Conservation (phyloP, 768 basidiomycete genomes). For the Lepiota brunneoincarnata region DNA sequence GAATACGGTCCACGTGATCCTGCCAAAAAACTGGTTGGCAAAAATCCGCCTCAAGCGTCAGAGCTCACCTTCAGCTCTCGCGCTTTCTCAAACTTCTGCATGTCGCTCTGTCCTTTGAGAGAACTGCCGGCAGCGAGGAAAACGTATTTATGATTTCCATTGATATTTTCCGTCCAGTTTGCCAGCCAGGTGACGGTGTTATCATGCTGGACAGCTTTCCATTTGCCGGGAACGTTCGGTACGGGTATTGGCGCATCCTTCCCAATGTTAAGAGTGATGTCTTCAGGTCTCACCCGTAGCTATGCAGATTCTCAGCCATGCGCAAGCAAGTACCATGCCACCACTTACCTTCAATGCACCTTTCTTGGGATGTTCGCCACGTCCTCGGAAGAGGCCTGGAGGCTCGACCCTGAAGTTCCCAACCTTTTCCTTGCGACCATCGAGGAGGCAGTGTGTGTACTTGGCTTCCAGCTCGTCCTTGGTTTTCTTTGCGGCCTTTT, state of each 20-base stretch:
- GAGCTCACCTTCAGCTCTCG: conserved; percentile 82
- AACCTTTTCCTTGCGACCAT: conserved; percentile 96
- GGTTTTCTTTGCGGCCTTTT: conserved; percentile 85
- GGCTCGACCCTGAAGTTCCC: conserved; percentile 99
- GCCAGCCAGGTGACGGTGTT: conserved; percentile 99
- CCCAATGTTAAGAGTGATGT: conserved; percentile 95
- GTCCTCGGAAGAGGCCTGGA: conserved; percentile 96
- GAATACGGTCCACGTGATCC: conserved; percentile 90
- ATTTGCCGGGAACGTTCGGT: conserved; percentile 91
- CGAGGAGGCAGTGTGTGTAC: conserved; percentile 83
- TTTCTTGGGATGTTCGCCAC: conserved; percentile 98
- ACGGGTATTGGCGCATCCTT: conserved; percentile 67
- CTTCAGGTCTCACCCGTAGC: conserved; percentile 89
- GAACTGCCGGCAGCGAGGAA: conserved; percentile 98
- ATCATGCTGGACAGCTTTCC: conserved; percentile 88
- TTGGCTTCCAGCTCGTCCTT: conserved; percentile 84
- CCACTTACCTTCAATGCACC: conserved; percentile 83
- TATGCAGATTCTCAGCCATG: conserved; percentile 26
- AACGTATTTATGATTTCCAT: conserved; percentile 94
- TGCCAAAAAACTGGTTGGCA: conserved; percentile 26
- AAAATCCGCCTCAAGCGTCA: not conserved
- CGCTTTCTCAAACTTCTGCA: conserved; percentile 97
- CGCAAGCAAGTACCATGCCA: not conserved
- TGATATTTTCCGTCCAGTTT: conserved; percentile 98
- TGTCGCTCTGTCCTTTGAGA: conserved; percentile 97